phyloP scores from a whole-genome alignment of 306 rosid genomes.

The Quercus alba region DNA sequence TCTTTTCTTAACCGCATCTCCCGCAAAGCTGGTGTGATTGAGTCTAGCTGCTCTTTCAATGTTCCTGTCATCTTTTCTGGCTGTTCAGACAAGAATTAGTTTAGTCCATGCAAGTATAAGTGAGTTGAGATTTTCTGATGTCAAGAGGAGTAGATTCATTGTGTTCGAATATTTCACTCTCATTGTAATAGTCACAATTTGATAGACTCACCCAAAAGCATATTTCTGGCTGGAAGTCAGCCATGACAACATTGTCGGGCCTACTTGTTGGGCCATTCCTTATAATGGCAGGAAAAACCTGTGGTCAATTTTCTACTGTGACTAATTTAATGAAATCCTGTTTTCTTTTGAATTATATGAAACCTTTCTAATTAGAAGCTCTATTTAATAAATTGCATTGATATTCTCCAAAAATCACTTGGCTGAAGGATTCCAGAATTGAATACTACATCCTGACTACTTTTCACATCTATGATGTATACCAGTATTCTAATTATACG shows the following conservation, averaged over 20 bases:
- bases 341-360: background rate
- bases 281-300: background rate
- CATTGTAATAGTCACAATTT: background rate
- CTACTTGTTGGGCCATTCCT: background rate
- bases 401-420: background rate
- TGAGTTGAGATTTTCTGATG: background rate
- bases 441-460: background rate
- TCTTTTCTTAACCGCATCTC: constrained; percentile 86
- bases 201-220: background rate
- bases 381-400: background rate
- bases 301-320: background rate
- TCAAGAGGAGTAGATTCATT: background rate
- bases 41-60: constrained; percentile 89
- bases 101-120: constrained; percentile 18
- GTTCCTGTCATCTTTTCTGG: constrained; percentile 88
- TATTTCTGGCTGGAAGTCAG: background rate
- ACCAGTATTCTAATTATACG: no score
- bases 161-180: background rate
- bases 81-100: constrained; percentile 43
- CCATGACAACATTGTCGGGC: background rate
- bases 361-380: background rate
- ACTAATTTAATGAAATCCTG: background rate
- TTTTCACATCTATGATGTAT: background rate
- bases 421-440: constrained; percentile 1
- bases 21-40: constrained; percentile 78